Conservation (phyloP, 306 rosid genomes). For the Vachellia pachyceras region DNA sequence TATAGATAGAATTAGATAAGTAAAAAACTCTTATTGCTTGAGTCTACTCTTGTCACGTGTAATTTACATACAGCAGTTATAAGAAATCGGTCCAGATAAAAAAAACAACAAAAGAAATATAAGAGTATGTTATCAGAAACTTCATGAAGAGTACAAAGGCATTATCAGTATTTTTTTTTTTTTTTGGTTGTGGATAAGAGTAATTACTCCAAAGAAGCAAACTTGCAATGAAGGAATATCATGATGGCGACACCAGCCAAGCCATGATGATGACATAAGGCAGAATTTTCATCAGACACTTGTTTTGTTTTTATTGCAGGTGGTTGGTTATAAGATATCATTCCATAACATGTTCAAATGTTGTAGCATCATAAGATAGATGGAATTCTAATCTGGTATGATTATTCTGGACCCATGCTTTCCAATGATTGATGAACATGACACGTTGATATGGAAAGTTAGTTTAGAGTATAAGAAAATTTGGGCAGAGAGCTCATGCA, state of each 20-base stretch:
- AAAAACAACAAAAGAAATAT: neutral
- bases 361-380: neutral
- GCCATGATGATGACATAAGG: neutral
- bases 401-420: neutral
- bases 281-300: neutral
- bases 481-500: neutral
- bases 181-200: neutral
- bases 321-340: neutral
- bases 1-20: too few relatives aligned
- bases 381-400: neutral
- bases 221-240: neutral
- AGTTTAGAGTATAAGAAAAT: too few relatives aligned
- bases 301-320: neutral
- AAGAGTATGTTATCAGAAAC: neutral
- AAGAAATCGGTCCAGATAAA: neutral
- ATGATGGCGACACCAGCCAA: neutral
- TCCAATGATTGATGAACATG: constrained; percentile 4
- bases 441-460: neutral
- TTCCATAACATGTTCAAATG: neutral
- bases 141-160: neutral
- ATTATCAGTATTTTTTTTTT: neutral
- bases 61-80: neutral
- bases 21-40: neutral
- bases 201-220: neutral
- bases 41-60: neutral